phyloP scores from a whole-genome alignment of 306 rosid genomes.

The Acacia crassicarpa region DNA sequence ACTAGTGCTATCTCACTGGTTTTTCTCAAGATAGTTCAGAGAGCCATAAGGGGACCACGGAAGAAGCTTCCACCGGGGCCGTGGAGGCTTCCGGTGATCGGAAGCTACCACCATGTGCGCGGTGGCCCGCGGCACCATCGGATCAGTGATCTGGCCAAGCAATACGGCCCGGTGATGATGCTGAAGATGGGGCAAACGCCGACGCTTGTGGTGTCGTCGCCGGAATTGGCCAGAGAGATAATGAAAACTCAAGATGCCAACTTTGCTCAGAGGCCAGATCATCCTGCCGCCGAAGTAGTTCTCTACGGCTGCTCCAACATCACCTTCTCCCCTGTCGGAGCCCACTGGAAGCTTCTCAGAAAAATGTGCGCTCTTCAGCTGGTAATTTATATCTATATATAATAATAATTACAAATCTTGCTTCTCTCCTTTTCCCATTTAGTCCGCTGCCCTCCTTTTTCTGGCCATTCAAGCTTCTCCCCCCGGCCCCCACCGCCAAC shows the following conservation, averaged over 20 bases:
- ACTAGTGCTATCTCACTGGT: not conserved
- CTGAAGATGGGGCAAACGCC: constrained; percentile 21
- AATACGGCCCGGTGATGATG: constrained; percentile 26
- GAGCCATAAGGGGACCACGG: not conserved
- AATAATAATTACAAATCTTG: too few relatives aligned
- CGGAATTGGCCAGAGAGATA: constrained; percentile 35
- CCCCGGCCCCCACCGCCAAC: too few relatives aligned
- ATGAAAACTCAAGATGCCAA: constrained; percentile 26
- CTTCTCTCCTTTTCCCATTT: too few relatives aligned
- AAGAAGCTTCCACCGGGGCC: not conserved
- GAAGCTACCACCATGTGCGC: not conserved
- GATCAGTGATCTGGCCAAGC: not conserved
- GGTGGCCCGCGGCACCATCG: not conserved
- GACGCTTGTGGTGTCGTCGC: constrained; percentile 30
- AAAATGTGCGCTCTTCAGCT: constrained; percentile 4
- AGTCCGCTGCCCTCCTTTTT: too few relatives aligned
- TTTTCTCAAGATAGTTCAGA: not conserved
- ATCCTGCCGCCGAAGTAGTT: not conserved
- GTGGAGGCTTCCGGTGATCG: not conserved
- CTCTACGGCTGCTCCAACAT: not conserved
- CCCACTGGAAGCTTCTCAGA: constrained; percentile 26
- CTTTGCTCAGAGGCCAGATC: constrained; percentile 18
- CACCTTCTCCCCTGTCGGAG: not conserved
- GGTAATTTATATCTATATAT: not conserved
- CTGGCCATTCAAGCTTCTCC: too few relatives aligned